A percentile compares a stretch with the other conserved stretches of the same genome.
Conservation (phyloP, 2,329 filamentous ascomycete genomes). For the Aulographum hederae region DNA sequence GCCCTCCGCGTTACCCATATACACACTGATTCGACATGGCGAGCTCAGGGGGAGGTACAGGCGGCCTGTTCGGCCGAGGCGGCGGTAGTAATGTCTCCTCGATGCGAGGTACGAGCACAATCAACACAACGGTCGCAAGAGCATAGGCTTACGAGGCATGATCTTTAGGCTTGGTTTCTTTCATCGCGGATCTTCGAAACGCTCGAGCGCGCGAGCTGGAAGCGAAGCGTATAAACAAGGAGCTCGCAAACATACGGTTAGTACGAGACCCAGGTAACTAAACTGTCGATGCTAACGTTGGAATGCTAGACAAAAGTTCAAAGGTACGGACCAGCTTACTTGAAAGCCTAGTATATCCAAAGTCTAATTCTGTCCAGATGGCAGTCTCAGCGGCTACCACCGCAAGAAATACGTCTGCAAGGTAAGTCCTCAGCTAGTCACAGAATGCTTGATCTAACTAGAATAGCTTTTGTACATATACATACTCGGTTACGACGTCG, state of each 20-base stretch:
- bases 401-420: conserved; percentile 99
- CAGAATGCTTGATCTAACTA: conserved; percentile 12
- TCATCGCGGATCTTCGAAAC: conserved; percentile 93
- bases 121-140: too few species aligned
- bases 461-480: conserved; percentile 97
- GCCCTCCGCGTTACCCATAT: neutral
- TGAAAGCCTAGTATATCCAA: too few species aligned
- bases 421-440: too few species aligned
- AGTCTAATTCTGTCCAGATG: too few species aligned
- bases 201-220: conserved; percentile 87
- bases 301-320: conserved; percentile 70
- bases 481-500: conserved; percentile 96
- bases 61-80: conserved; percentile 21
- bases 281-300: conserved; percentile 17
- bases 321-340: conserved; percentile 26
- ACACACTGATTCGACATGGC: neutral
- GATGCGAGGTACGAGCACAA: conserved; percentile 17
- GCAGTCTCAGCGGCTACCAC: conserved; percentile 85
- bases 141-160: neutral
- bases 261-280: too few species aligned
- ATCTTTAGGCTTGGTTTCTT: conserved; percentile 64
- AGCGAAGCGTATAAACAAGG: conserved; percentile 99
- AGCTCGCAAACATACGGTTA: conserved; percentile 93
- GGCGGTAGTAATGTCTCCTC: conserved; percentile 21
- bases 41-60: too few species aligned